Evolutionary conservation across 1,284 basidiomycete species (phyloP).

Genomic region (Ceratobasidium sp.): DNA sequence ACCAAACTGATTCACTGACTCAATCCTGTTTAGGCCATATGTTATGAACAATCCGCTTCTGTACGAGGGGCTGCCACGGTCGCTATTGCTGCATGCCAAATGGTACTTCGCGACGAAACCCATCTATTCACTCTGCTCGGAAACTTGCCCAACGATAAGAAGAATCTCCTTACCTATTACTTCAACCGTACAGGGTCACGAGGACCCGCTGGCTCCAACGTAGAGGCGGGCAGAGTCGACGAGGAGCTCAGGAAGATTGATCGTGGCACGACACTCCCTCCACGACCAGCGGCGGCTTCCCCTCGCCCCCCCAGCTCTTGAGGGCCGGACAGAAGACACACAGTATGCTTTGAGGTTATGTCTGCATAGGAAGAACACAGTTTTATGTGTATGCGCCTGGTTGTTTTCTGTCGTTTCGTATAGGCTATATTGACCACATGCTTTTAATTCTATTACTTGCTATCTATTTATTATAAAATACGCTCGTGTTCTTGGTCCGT

Average conservation of each 20-base stretch:
- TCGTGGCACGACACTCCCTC: constrained; percentile 22
- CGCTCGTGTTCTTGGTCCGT: too few species aligned
- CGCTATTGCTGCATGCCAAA: constrained; percentile 78
- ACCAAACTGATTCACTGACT: constrained; percentile 14
- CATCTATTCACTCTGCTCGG: constrained; percentile 79
- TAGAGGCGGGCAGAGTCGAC: constrained; percentile 34
- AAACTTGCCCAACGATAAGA: constrained; percentile 81
- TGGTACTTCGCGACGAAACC: constrained; percentile 77
- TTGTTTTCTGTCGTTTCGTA: constrained; percentile 6
- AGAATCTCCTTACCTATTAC: constrained; percentile 82
- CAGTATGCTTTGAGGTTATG: neutral
- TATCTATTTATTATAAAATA: neutral
- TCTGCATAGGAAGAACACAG: neutral
- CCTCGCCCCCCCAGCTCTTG: neutral
- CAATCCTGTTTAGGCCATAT: constrained; percentile 62
- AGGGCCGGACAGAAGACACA: neutral
- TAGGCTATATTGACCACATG: constrained; percentile 17
- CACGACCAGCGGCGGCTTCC: neutral
- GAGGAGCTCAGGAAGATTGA: constrained; percentile 38
- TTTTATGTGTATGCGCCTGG: constrained; percentile 17
- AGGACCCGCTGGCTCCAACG: constrained; percentile 23
- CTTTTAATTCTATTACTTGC: neutral
- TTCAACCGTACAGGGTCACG: constrained; percentile 82
- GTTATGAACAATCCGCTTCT: constrained; percentile 71
- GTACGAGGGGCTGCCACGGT: constrained; percentile 81